These are phyloP conservation scores for Theileria orientalis DNA, from an alignment of 169 alveolate species.

Conservation along the genomic window DNA sequence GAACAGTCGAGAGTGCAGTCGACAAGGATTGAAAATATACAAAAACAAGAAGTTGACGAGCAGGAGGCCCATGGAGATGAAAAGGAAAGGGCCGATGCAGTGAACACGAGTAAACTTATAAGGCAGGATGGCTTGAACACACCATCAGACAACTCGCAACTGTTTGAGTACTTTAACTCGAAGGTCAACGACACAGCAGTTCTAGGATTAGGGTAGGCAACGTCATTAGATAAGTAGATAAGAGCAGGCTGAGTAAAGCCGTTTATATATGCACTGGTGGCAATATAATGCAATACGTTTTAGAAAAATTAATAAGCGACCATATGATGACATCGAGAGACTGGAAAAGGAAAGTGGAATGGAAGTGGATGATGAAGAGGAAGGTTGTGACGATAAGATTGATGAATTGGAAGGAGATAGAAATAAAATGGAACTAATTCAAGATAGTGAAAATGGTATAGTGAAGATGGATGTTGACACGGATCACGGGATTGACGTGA, in stretches of 20 bases:
- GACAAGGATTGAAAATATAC: conserved; percentile 53
- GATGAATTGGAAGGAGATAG: conserved; percentile 29
- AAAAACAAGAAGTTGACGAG: conserved; percentile 46
- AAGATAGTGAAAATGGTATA: not conserved
- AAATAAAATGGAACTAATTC: conserved; percentile 50
- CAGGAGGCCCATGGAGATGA: conserved; percentile 43
- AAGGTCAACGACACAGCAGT: too few relatives aligned
- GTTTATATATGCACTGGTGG: too few relatives aligned
- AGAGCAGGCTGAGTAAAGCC: too few relatives aligned
- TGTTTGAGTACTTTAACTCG: too few relatives aligned
- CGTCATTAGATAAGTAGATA: too few relatives aligned
- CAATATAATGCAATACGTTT: too few relatives aligned
- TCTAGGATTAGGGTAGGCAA: too few relatives aligned
- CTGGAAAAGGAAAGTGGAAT: conserved; percentile 58
- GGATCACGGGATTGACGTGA: not conserved
- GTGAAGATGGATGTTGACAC: not conserved
- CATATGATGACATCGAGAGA: too few relatives aligned
- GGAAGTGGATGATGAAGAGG: conserved; percentile 48
- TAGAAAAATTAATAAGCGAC: conserved; percentile 59
- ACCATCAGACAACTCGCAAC: too few relatives aligned
- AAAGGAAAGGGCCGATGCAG: conserved; percentile 43
- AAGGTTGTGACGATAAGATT: conserved; percentile 37
- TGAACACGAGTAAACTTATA: too few relatives aligned
- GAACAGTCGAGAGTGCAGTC: too few relatives aligned
- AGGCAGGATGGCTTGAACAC: too few relatives aligned